Evolutionary conservation across 2,329 filamentous ascomycete species (phyloP).

Genomic region (Penicillium sp.): DNA sequence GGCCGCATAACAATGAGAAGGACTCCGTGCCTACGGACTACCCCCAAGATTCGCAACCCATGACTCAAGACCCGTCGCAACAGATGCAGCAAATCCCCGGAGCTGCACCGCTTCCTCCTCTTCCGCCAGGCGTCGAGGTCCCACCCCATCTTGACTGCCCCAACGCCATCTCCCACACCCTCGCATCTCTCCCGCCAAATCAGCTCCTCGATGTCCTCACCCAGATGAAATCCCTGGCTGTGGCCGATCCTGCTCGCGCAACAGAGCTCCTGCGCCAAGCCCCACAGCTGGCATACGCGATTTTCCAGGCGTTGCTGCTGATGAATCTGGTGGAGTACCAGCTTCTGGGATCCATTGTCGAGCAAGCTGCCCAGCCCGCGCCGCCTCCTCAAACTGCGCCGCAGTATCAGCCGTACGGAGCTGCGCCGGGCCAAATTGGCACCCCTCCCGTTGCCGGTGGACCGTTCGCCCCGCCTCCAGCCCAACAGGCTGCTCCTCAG

Average conservation of each 20-base stretch:
- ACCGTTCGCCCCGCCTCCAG: constrained; percentile 50
- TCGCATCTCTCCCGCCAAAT: constrained; percentile 81
- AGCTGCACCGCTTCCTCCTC: constrained; percentile 69
- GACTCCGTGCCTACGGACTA: constrained; percentile 63
- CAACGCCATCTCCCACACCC: constrained; percentile 89
- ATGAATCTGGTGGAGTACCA: constrained; percentile 90
- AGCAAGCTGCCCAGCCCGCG: constrained; percentile 56
- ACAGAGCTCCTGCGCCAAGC: constrained; percentile 85
- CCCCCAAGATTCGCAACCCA: constrained; percentile 44
- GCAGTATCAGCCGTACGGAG: constrained; percentile 42
- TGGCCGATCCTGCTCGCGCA: constrained; percentile 78
- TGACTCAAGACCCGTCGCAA: constrained; percentile 42
- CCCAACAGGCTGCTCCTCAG: constrained; percentile 44
- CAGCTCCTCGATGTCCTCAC: constrained; percentile 92
- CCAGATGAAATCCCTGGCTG: constrained; percentile 92
- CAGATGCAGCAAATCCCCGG: constrained; percentile 41
- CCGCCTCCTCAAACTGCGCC: constrained; percentile 46
- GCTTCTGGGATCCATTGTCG: constrained; percentile 79
- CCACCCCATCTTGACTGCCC: constrained; percentile 81
- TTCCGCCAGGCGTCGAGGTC: constrained; percentile 83
- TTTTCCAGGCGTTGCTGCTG: constrained; percentile 90
- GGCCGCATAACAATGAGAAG: constrained; percentile 86
- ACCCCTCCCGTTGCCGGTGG: constrained; percentile 56
- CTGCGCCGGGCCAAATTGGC: constrained; percentile 51
- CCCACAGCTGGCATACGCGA: constrained; percentile 89